Evolutionary conservation across 169 alveolate species (phyloP), one percentile per base, ranked within the genome.

Genomic region (Eimeria nieschulzi): DNA sequence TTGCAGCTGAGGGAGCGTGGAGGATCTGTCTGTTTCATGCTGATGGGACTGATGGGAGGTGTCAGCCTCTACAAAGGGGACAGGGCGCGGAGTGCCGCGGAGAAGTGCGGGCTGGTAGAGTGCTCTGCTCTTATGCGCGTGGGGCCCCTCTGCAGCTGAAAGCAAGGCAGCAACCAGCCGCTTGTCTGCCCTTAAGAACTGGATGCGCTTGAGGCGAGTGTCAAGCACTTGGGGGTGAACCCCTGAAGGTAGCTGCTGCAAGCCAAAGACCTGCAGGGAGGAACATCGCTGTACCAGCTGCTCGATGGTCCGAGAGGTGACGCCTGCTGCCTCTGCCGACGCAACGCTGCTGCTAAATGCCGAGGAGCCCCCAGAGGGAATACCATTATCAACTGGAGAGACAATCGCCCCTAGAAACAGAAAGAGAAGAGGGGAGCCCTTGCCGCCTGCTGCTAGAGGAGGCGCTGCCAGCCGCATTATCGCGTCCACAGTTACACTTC

Each of bases 351-450:
- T 15, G 39, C 76, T 8, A 19, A n/a, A 0, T 26, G 76, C 68
- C 23, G 7, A 26, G 26, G 76, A 66, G 39, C 12, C 26, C 76
- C 9, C 46, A 15, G 39, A 17, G 46, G 46, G 46, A 66, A 9
- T 10, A 10, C 15, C 15, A 3, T 66, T 26, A n/a, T 66, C 76
- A 13, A 9, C 25, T 9, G 76, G 6, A 13, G 76, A 66, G 51
- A 66, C 76, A 66, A 66, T 66, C 46, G 76, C 76, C 17, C 76
- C 76, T 9, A 66, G 46, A 23, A 66, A 66, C 17, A 66, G 76
- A 66, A 66, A 66, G 13, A 17, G 12, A n/a, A 66, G 26, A 17
- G 76, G 76, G 12, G 76, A 66, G 23, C 51, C 76, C 10, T 15
- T 21, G 17, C 46, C 76, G 12, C 51, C 76, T 9, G 46, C 76